A percentile compares a stretch with the other conserved stretches of the same genome.
phyloP scores from a whole-genome alignment of 768 basidiomycete species.

The Auriscalpium microsporum region DNA sequence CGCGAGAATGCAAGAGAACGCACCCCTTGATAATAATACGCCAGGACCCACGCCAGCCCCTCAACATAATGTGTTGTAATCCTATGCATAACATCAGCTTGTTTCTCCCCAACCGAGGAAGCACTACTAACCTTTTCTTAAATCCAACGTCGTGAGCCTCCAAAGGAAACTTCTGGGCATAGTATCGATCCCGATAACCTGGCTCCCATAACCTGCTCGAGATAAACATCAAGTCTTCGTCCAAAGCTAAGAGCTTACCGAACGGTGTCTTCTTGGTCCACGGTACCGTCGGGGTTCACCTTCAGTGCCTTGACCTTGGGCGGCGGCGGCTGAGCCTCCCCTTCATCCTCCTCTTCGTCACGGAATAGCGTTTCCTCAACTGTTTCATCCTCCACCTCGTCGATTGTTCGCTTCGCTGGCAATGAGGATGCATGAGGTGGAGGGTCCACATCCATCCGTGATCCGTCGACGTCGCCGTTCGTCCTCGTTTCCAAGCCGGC shows the following conservation, averaged over 20 bases:
- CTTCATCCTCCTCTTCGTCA: slow-evolving; percentile 30
- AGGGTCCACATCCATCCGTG: neutral
- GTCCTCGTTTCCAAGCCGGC: neutral
- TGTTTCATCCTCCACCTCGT: slow-evolving; percentile 35
- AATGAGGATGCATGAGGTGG: neutral
- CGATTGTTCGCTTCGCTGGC: slow-evolving; percentile 38
- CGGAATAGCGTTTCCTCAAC: slow-evolving; percentile 15
- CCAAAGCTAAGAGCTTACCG: slow-evolving; percentile 45
- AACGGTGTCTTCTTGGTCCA: slow-evolving; percentile 90
- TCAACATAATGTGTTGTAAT: slow-evolving; percentile 82
- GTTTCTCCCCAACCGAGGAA: neutral
- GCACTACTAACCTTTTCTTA: slow-evolving; percentile 52
- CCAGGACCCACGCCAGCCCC: slow-evolving; percentile 91
- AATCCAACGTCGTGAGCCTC: slow-evolving; percentile 64
- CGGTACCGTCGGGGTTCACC: slow-evolving; percentile 86
- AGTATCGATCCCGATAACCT: slow-evolving; percentile 93
- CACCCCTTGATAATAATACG: slow-evolving; percentile 98
- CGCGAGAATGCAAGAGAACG: slow-evolving; percentile 18
- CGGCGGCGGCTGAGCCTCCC: slow-evolving; percentile 42
- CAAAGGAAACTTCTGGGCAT: slow-evolving; percentile 84
- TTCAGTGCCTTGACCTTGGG: slow-evolving; percentile 49
- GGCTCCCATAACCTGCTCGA: slow-evolving; percentile 80
- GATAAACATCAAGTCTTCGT: slow-evolving; percentile 4
- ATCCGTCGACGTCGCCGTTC: neutral
- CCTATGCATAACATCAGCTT: slow-evolving; percentile 30